These are phyloP conservation scores for Teunomyces stri DNA, from an alignment of 805 yeast genomes.

Conservation along the genomic window DNA sequence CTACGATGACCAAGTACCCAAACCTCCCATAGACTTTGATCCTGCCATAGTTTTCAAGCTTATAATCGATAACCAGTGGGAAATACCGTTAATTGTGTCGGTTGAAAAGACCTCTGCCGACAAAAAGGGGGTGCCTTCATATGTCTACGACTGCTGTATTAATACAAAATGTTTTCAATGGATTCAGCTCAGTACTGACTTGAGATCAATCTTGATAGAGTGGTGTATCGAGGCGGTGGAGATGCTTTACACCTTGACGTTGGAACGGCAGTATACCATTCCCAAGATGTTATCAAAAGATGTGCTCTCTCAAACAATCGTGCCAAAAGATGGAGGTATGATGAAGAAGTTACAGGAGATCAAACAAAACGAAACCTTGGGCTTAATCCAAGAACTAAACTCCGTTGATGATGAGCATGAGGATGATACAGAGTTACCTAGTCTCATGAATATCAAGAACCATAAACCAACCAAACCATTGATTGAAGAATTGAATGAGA, in stretches of 20 bases:
- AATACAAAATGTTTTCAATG: conserved; percentile 61
- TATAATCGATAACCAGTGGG: conserved; percentile 75
- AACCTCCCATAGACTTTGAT: conserved; percentile 52
- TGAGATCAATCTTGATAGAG: conserved; percentile 67
- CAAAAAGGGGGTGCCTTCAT: conserved; percentile 63
- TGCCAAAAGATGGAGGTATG: conserved; percentile 44
- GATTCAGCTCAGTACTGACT: conserved; percentile 55
- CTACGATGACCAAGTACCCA: conserved; percentile 61
- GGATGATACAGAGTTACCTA: conserved; percentile 23
- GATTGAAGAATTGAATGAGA: conserved; percentile 52
- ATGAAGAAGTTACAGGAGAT: conserved; percentile 34
- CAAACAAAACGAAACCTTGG: conserved; percentile 41
- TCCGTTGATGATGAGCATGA: conserved; percentile 3
- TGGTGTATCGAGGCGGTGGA: conserved; percentile 86
- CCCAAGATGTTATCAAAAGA: conserved; percentile 81
- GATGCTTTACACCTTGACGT: conserved; percentile 40
- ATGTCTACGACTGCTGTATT: conserved; percentile 78
- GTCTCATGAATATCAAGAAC: conserved; percentile 26
- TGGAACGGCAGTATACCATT: conserved; percentile 61
- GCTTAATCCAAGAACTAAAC: conserved; percentile 42
- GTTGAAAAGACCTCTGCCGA: conserved; percentile 56
- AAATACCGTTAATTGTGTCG: conserved; percentile 76
- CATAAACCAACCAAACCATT: conserved; percentile 34
- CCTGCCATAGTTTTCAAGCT: conserved; percentile 59
- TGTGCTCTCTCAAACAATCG: conserved; percentile 43